Conservation (phyloP, 257 asterid genomes). For the Solanum raphanifolium region DNA sequence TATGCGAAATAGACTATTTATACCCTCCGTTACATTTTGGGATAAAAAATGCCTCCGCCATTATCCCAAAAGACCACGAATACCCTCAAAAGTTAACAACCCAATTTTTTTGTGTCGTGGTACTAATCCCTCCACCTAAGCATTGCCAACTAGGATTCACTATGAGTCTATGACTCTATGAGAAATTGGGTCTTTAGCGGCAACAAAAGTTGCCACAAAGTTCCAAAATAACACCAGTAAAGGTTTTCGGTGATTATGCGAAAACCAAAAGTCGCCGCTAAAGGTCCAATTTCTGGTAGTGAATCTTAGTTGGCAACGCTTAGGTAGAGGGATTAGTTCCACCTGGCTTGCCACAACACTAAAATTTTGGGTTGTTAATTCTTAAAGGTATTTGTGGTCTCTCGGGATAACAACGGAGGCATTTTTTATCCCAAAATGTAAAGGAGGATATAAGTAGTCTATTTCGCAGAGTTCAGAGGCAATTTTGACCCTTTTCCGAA, state of each 20-base stretch:
- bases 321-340: neutral
- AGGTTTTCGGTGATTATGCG: neutral
- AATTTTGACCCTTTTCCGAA: no score
- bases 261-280: neutral
- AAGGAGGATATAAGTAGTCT: no score
- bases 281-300: neutral
- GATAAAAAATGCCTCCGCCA: fast-evolving
- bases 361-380: no score
- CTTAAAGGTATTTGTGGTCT: no score
- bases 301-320: fast-evolving
- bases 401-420: no score
- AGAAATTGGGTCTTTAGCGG: neutral
- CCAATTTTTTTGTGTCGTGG: fast-evolving
- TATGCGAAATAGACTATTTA: neutral
- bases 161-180: no score
- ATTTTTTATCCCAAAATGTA: no score
- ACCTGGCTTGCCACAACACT: neutral
- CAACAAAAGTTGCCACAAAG: neutral
- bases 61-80: neutral
- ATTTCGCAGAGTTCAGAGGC: no score
- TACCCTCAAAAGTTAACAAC: fast-evolving
- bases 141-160: neutral
- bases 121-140: neutral
- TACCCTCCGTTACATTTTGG: neutral
- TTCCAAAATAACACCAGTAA: neutral